Percentiles rank a stretch among this genome's conserved stretches.
These are phyloP conservation scores for Boletus semigastroideus DNA, from an alignment of 1,284 basidiomycete species.

Conservation along the genomic window DNA sequence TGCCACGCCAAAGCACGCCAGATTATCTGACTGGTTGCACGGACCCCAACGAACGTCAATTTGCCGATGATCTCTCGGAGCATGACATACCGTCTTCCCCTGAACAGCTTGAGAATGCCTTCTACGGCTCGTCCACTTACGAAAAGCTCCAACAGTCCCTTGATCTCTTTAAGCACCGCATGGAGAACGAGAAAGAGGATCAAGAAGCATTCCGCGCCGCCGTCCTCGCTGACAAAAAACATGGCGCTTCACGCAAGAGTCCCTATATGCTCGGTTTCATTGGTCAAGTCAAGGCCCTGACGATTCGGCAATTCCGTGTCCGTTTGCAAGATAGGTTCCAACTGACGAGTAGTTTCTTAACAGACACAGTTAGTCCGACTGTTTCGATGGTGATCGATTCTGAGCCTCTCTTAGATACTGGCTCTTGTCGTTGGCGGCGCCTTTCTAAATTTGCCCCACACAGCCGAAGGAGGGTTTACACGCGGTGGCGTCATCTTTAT, in stretches of 20 bases:
- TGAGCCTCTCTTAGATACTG: conserved; percentile 34
- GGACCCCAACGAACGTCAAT: conserved; percentile 84
- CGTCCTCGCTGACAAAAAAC: conserved; percentile 79
- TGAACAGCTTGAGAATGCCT: conserved; percentile 70
- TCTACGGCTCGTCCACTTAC: conserved; percentile 54
- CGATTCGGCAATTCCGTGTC: conserved; percentile 74
- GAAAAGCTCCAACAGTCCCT: conserved; percentile 50
- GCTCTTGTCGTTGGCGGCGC: conserved; percentile 78
- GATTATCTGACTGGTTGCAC: conserved; percentile 85
- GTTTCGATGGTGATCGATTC: not conserved
- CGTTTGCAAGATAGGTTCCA: conserved; percentile 82
- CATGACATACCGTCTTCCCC: conserved; percentile 72
- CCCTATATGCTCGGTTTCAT: conserved; percentile 84
- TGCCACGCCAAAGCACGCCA: conserved; percentile 71
- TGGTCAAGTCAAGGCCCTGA: conserved; percentile 73
- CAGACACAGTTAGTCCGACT: conserved; percentile 47
- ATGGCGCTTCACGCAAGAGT: conserved; percentile 79
- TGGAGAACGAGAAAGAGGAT: conserved; percentile 63
- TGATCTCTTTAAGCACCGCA: conserved; percentile 62
- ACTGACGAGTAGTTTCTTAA: conserved; percentile 66
- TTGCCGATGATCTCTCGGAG: conserved; percentile 67
- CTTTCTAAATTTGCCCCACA: conserved; percentile 70
- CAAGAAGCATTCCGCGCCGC: conserved; percentile 78
- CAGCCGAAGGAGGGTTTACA: conserved; percentile 82
- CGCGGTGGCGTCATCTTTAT: conserved; percentile 83